A percentile compares a stretch with the other conserved stretches of the same genome.
Evolutionary conservation across 129 eudicot genomes (phyloP).

Genomic region (Lactuca saligna): DNA sequence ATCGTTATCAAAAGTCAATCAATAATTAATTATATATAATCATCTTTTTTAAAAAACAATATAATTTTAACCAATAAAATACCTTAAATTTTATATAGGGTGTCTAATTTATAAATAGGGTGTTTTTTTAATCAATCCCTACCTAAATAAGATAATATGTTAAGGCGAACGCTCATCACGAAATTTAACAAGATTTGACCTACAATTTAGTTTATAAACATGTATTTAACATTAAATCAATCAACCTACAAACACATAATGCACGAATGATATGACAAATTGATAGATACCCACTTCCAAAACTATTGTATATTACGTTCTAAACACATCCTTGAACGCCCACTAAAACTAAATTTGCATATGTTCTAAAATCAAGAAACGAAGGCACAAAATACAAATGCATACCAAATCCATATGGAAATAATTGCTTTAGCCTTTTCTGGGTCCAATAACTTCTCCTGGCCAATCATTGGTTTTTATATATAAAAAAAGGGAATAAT

Average conservation of each 20-base stretch:
- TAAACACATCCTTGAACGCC: background rate
- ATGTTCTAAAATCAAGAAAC: constrained; percentile 10
- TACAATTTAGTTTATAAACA: constrained; percentile 17
- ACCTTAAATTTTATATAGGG: too few relatives aligned
- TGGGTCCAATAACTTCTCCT: constrained; percentile 36
- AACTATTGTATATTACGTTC: background rate
- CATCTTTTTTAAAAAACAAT: too few relatives aligned
- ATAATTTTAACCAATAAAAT: too few relatives aligned
- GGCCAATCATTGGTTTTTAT: constrained; percentile 50
- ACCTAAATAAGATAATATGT: constrained; percentile 5
- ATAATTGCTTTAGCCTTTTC: constrained; percentile 13
- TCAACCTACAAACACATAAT: constrained; percentile 16
- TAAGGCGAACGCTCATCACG: constrained; percentile 1
- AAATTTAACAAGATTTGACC: constrained; percentile 20
- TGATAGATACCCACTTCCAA: constrained; percentile 1
- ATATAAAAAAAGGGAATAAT: constrained; percentile 27
- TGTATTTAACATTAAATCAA: background rate
- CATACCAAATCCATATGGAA: constrained; percentile 45
- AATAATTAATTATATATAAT: too few relatives aligned
- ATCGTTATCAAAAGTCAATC: too few relatives aligned
- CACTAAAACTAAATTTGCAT: background rate
- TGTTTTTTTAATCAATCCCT: too few relatives aligned
- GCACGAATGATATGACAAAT: constrained; percentile 14
- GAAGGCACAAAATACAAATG: constrained; percentile 29
- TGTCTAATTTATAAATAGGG: too few relatives aligned